These are phyloP conservation scores for Fremontodendron californicum DNA, from an alignment of 345 rosid species.

Conservation along the genomic window DNA sequence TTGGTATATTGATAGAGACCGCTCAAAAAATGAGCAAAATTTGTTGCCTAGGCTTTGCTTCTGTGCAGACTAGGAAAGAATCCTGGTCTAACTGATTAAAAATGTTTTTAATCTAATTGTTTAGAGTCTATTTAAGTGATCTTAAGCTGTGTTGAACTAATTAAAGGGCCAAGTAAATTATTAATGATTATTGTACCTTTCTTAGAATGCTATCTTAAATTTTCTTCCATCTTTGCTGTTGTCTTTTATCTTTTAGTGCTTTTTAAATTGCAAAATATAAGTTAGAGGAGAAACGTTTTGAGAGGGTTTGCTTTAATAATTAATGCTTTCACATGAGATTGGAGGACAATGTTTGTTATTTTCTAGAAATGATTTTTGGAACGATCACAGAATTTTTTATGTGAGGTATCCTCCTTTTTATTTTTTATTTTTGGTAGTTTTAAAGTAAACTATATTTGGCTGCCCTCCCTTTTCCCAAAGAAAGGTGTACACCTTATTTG, in stretches of 20 bases:
- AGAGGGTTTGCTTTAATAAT: background rate
- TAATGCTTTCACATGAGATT: background rate
- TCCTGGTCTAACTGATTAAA: background rate
- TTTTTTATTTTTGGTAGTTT: background rate
- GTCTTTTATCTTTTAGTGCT: background rate
- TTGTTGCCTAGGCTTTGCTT: background rate
- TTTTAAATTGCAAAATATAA: background rate
- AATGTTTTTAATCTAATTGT: background rate
- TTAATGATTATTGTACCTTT: background rate
- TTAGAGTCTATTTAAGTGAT: background rate
- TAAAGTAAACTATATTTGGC: background rate
- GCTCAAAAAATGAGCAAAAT: background rate
- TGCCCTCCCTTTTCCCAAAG: background rate
- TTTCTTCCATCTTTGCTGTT: background rate
- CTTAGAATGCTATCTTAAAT: background rate
- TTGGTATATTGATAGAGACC: background rate
- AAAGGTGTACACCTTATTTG: background rate
- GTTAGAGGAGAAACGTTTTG: background rate
- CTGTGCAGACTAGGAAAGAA: background rate
- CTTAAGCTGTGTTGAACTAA: background rate
- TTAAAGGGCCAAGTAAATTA: background rate
- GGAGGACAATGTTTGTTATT: background rate
- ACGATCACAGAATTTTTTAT: background rate
- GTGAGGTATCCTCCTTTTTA: background rate
- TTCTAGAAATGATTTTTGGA: background rate